Evolutionary conservation across 495 filamentous ascomycete species (phyloP).

Genomic region (Neurospora terricola): DNA sequence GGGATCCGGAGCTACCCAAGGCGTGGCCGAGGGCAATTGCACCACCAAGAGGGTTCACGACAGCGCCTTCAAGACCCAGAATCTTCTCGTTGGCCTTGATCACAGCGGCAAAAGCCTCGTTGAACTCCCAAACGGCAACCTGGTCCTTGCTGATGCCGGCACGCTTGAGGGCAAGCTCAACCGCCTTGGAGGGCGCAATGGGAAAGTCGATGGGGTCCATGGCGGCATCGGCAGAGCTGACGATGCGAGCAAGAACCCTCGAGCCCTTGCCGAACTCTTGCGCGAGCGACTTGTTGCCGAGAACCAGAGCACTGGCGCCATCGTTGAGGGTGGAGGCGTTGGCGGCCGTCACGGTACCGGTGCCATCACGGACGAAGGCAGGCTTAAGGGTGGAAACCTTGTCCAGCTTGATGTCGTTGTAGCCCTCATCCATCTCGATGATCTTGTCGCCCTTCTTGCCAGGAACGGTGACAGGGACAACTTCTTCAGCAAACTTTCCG

Average conservation of each 20-base stretch:
- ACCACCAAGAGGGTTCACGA: slow-evolving; percentile 81
- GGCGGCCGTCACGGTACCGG: slow-evolving; percentile 86
- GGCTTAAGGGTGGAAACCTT: slow-evolving; percentile 83
- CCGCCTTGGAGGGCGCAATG: slow-evolving; percentile 81
- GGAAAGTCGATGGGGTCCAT: slow-evolving; percentile 94
- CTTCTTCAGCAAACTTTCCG: slow-evolving; percentile 73
- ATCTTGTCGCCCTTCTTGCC: slow-evolving; percentile 73
- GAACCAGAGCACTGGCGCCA: slow-evolving; percentile 82
- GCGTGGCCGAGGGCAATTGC: slow-evolving; percentile 94
- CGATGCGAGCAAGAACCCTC: slow-evolving; percentile 74
- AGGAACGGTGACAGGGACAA: slow-evolving; percentile 75
- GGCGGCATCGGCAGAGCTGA: slow-evolving; percentile 80
- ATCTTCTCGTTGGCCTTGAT: slow-evolving; percentile 95
- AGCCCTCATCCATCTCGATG: slow-evolving; percentile 77
- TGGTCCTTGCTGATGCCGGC: slow-evolving; percentile 84
- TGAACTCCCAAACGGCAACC: slow-evolving; percentile 93
- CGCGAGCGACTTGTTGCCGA: slow-evolving; percentile 67
- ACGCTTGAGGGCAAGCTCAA: slow-evolving; percentile 78
- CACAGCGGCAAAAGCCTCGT: slow-evolving; percentile 94
- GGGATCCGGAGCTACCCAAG: slow-evolving; percentile 83
- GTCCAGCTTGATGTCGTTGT: slow-evolving; percentile 69
- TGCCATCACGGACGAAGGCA: slow-evolving; percentile 74
- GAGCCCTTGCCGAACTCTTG: slow-evolving; percentile 61
- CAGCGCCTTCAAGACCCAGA: slow-evolving; percentile 62
- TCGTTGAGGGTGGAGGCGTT: slow-evolving; percentile 92